These are phyloP conservation scores for Ceratobasidium sp. DNA, from an alignment of 1,284 basidiomycete species.

Conservation along the genomic window DNA sequence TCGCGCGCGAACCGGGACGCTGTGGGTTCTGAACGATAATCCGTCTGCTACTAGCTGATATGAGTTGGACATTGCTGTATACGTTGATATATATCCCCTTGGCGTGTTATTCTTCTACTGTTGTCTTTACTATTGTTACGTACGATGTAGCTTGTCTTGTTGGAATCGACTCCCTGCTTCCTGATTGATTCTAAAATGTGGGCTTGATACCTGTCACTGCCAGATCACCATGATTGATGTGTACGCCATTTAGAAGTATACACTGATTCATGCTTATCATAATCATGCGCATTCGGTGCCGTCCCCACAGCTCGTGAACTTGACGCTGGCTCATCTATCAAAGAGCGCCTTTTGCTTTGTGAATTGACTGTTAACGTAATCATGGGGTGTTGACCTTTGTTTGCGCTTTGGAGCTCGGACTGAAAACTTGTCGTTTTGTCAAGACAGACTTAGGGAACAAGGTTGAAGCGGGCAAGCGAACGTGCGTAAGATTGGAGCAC, in stretches of 20 bases:
- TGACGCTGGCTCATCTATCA: neutral
- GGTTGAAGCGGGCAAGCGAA: neutral
- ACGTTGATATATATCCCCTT: slow-evolving; percentile 7
- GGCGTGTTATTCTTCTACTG: too few species aligned
- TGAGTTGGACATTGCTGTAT: slow-evolving; percentile 1
- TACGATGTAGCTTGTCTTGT: slow-evolving; percentile 35
- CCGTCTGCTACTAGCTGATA: slow-evolving; percentile 12
- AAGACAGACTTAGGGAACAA: neutral
- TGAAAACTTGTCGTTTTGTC: neutral
- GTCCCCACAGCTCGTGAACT: neutral
- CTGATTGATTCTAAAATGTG: neutral
- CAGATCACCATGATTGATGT: neutral
- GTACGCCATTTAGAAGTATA: slow-evolving; percentile 12
- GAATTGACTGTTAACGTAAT: slow-evolving; percentile 1
- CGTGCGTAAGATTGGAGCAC: neutral
- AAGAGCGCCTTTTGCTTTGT: neutral
- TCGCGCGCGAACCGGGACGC: slow-evolving; percentile 23
- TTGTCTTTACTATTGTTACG: slow-evolving; percentile 10
- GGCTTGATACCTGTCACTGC: neutral
- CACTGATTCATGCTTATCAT: neutral
- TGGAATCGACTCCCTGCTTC: slow-evolving; percentile 18
- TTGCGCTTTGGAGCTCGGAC: too few species aligned
- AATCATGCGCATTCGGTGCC: neutral
- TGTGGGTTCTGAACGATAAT: slow-evolving; percentile 34
- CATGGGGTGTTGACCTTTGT: neutral